Evolutionary conservation across 2,329 filamentous ascomycete genomes (phyloP).

Genomic region (Aspergillus sp.): DNA sequence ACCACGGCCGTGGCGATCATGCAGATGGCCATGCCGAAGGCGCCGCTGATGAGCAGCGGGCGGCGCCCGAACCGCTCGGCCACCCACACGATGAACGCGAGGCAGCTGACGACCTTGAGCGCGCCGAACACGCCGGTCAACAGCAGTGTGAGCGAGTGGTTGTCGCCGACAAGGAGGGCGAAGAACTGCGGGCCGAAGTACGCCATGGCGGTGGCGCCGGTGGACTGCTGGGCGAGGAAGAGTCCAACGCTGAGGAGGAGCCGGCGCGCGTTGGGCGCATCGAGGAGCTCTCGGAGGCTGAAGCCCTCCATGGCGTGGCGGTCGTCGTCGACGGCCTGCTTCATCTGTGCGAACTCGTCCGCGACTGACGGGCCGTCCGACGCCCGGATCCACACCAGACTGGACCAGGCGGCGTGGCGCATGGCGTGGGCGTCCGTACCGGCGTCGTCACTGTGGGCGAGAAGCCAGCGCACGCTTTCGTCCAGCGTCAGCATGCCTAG

Average conservation of each 20-base stretch:
- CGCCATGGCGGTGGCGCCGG: slow-evolving; percentile 54
- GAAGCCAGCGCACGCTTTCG: slow-evolving; percentile 53
- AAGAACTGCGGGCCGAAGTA: slow-evolving; percentile 59
- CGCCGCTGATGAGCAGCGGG: slow-evolving; percentile 50
- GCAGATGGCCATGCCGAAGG: slow-evolving; percentile 43
- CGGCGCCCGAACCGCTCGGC: slow-evolving; percentile 54
- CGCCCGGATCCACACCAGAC: slow-evolving; percentile 53
- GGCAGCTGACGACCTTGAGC: slow-evolving; percentile 53
- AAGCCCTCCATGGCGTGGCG: slow-evolving; percentile 46
- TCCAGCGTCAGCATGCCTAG: slow-evolving; percentile 50
- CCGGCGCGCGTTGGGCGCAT: slow-evolving; percentile 46
- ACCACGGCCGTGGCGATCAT: slow-evolving; percentile 50
- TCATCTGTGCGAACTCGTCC: slow-evolving; percentile 53
- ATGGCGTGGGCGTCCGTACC: slow-evolving; percentile 17
- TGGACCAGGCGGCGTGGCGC: slow-evolving; percentile 44
- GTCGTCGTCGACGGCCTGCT: slow-evolving; percentile 48
- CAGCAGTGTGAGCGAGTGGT: slow-evolving; percentile 47
- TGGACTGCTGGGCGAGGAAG: slow-evolving; percentile 55
- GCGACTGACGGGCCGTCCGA: slow-evolving; percentile 35
- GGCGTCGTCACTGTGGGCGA: slow-evolving; percentile 39
- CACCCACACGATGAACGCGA: slow-evolving; percentile 53
- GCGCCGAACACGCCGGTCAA: slow-evolving; percentile 55
- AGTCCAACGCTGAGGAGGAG: slow-evolving; percentile 46
- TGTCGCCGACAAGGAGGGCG: slow-evolving; percentile 48
- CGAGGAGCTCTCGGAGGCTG: slow-evolving; percentile 44